A percentile compares a stretch with the other conserved stretches of the same genome.
These are phyloP conservation scores for Pseudotsuga menziesii DNA, from an alignment of 75 land plant species.

Conservation along the genomic window DNA sequence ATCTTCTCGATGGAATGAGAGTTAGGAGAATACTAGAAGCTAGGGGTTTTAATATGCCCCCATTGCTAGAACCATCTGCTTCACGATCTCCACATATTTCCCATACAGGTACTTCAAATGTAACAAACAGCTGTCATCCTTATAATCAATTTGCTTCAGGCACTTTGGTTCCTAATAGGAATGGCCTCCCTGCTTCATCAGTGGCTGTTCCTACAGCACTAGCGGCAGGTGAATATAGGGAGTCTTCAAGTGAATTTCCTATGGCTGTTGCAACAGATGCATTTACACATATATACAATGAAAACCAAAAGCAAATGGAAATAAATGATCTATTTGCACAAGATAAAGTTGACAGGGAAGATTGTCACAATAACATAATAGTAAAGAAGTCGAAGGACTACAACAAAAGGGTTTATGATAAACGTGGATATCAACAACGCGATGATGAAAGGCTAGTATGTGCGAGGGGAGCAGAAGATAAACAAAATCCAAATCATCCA, in stretches of 20 bases:
- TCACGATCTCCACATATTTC: not conserved
- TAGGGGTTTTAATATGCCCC: not conserved
- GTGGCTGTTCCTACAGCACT: constrained; percentile 16
- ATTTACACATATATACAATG: not conserved
- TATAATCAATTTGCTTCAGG: not conserved
- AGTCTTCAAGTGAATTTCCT: constrained; percentile 20
- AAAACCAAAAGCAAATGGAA: constrained; percentile 7
- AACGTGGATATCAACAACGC: constrained; percentile 15
- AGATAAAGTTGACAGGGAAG: not conserved
- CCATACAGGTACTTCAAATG: not conserved
- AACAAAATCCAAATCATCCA: constrained; percentile 14
- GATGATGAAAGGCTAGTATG: constrained; percentile 24
- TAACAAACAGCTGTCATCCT: not conserved
- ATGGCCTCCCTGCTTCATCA: constrained; percentile 10
- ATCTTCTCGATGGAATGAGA: constrained; percentile 20
- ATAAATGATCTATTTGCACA: not conserved
- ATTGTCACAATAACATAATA: constrained; percentile 2
- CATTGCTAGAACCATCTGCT: constrained; percentile 7
- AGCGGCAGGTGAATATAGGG: constrained; percentile 14
- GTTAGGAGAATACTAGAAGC: constrained; percentile 11
- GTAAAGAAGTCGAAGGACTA: constrained; percentile 2
- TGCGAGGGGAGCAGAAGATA: constrained; percentile 13
- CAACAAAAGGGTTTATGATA: constrained; percentile 11
- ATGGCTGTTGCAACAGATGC: constrained; percentile 16
- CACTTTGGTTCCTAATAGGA: not conserved